A percentile compares a stretch with the other conserved stretches of the same genome.
Conservation (phyloP, 2,329 filamentous ascomycete genomes). For the Fusarium metavorans region DNA sequence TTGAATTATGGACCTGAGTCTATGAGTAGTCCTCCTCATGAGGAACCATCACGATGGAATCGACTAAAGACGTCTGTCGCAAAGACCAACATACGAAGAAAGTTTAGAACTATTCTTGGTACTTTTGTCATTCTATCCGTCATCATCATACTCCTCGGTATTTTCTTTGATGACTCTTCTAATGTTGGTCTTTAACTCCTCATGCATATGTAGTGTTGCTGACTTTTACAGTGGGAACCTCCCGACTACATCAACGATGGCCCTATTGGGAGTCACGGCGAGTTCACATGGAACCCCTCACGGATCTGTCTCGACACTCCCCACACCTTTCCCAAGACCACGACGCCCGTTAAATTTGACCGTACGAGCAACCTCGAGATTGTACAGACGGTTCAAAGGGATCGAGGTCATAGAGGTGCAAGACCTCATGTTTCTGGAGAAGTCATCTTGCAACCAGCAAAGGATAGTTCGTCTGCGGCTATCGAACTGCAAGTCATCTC, state of each 20-base stretch:
- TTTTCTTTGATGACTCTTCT: conserved; percentile 37
- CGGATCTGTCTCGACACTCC: conserved; percentile 42
- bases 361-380: conserved; percentile 53
- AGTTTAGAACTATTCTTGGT: conserved; percentile 47
- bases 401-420: conserved; percentile 31
- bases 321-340: neutral
- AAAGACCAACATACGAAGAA: conserved; percentile 40
- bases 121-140: conserved; percentile 50
- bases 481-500: conserved; percentile 59
- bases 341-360: conserved; percentile 46
- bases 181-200: conserved; percentile 44
- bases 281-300: conserved; percentile 45
- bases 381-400: conserved; percentile 51
- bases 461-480: conserved; percentile 49
- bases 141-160: conserved; percentile 44
- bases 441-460: conserved; percentile 56
- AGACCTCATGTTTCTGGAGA: conserved; percentile 58
- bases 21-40: conserved; percentile 53
- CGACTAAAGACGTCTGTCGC: conserved; percentile 42
- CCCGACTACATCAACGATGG: conserved; percentile 36
- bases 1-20: conserved; percentile 59
- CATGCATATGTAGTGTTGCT: neutral
- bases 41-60: conserved; percentile 43
- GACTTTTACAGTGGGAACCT: conserved; percentile 24
- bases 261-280: conserved; percentile 38